A percentile compares a stretch with the other conserved stretches of the same genome.
Evolutionary conservation across 2,329 filamentous ascomycete genomes (phyloP).

Genomic region (Aspergillus sp.): DNA sequence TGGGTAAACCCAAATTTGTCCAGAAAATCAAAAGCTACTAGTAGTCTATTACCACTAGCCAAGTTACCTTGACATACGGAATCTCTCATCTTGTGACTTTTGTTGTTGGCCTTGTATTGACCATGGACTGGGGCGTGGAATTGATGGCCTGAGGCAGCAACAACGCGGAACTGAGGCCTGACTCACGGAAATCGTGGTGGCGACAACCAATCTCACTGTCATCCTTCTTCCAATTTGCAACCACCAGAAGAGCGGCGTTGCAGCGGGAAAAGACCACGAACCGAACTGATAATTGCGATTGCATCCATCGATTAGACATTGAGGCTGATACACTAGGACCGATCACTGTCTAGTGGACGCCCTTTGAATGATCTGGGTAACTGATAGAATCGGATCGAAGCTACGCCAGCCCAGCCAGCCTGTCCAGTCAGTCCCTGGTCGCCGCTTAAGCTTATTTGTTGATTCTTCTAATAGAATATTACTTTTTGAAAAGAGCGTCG

Average conservation of each 20-base stretch:
- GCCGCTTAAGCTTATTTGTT: background rate
- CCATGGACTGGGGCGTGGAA: background rate
- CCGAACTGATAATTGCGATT: background rate
- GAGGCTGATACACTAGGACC: conserved; percentile 3
- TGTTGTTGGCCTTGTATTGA: background rate
- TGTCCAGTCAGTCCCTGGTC: background rate
- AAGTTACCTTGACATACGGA: no score
- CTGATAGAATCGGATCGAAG: conserved; percentile 41
- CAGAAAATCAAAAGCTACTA: no score
- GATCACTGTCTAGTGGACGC: conserved; percentile 26
- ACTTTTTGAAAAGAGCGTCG: background rate
- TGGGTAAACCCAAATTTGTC: no score
- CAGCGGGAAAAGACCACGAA: background rate
- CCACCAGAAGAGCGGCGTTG: background rate
- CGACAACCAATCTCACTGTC: background rate
- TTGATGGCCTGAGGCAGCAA: conserved; percentile 1
- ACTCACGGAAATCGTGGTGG: background rate
- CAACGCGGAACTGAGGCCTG: background rate
- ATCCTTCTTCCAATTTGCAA: background rate
- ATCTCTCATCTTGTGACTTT: no score
- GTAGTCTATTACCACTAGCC: no score
- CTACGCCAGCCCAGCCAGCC: background rate
- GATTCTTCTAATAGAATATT: background rate
- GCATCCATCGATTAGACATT: background rate
- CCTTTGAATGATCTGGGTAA: conserved; percentile 30